phyloP scores from a whole-genome alignment of 371 early-diverging fungal genomes.

The Rhizopus arrhizus region DNA sequence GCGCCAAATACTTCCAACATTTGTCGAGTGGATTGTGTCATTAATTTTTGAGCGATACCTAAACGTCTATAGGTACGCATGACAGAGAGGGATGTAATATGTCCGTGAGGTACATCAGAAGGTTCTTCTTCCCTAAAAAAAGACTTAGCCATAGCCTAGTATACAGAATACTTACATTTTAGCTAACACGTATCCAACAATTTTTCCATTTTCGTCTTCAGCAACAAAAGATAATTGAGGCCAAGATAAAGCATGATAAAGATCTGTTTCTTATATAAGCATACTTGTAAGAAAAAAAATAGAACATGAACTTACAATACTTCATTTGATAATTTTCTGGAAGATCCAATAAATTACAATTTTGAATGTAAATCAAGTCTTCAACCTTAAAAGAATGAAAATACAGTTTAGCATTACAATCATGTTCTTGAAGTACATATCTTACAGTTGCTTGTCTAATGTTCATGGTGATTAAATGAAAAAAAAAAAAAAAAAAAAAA shows the following conservation, averaged over 20 bases:
- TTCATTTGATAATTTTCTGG: constrained; percentile 99
- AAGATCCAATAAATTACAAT: constrained; percentile 93
- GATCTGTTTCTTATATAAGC: constrained; percentile 52
- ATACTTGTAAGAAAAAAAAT: neutral
- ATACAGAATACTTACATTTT: constrained; percentile 76
- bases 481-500: constrained; percentile 9
- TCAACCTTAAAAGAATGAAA: constrained; percentile 51
- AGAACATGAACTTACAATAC: constrained; percentile 69
- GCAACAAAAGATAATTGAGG: constrained; percentile 96
- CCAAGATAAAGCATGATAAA: constrained; percentile 95
- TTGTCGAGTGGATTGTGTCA: constrained; percentile 87
- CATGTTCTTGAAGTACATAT: neutral
- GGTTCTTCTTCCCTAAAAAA: constrained; percentile 82
- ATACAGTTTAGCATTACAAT: no score
- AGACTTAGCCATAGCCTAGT: neutral
- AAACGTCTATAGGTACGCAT: constrained; percentile 94
- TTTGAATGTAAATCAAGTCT: constrained; percentile 87
- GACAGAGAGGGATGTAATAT: constrained; percentile 95
- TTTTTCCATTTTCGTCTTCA: constrained; percentile 85
- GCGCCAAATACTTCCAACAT: constrained; percentile 91
- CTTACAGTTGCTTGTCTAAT: constrained; percentile 70
- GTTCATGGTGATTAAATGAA: constrained; percentile 45
- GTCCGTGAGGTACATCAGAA: constrained; percentile 82
- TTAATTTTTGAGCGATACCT: constrained; percentile 94
- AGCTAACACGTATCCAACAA: constrained; percentile 96